phyloP scores from a whole-genome alignment of 2,329 filamentous ascomycete genomes.

The Botryotinia calthae region DNA sequence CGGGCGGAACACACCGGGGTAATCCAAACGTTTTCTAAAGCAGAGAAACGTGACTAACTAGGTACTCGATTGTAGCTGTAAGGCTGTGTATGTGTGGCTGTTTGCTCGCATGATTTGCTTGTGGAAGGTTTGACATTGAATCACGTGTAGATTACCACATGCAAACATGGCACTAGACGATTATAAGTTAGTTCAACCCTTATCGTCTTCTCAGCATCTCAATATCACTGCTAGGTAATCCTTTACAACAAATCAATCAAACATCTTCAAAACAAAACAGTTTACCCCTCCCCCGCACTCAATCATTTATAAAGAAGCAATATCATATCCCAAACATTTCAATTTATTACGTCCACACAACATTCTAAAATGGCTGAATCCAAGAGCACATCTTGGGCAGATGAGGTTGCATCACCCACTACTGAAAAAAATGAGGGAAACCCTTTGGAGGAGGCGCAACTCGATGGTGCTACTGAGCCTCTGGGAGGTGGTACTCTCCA shows the following conservation, averaged over 20 bases:
- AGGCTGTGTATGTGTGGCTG: background rate
- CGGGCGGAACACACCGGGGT: background rate
- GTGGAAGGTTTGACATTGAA: background rate
- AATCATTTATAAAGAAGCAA: background rate
- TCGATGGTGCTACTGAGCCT: slow-evolving; percentile 46
- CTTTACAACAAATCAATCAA: slow-evolving; percentile 5
- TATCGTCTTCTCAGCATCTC: background rate
- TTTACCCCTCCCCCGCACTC: background rate
- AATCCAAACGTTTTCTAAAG: slow-evolving; percentile 7
- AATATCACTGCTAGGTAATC: background rate
- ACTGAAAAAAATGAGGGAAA: slow-evolving; percentile 22
- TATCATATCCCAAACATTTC: background rate
- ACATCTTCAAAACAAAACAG: slow-evolving; percentile 2
- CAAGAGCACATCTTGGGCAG: slow-evolving; percentile 41
- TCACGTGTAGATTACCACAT: background rate
- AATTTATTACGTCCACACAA: background rate
- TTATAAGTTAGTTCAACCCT: slow-evolving; percentile 1
- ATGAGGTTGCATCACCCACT: slow-evolving; percentile 41
- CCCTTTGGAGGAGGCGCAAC: slow-evolving; percentile 36
- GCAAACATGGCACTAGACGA: background rate
- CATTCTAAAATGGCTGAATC: slow-evolving; percentile 7
- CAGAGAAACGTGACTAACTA: background rate
- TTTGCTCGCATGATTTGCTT: background rate
- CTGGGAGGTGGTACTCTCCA: slow-evolving; percentile 52
- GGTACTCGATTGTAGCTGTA: background rate